phyloP scores from a whole-genome alignment of 2,329 filamentous ascomycete genomes.

The Emericellopsis cladophorae region DNA sequence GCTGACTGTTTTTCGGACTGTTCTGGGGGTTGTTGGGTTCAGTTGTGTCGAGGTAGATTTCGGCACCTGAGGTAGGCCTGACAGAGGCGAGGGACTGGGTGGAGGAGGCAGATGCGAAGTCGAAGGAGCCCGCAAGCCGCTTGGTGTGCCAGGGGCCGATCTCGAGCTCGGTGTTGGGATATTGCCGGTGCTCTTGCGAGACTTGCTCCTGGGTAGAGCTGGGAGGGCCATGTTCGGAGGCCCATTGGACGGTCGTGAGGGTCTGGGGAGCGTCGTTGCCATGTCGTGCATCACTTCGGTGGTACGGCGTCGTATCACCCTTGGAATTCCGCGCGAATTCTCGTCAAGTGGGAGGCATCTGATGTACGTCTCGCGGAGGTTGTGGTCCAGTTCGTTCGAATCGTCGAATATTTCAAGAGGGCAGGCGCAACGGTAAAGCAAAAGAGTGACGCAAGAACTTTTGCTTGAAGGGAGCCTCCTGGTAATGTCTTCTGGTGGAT shows the following conservation, averaged over 20 bases:
- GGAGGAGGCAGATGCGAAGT: conserved; percentile 36
- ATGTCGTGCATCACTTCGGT: neutral
- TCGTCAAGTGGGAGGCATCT: too few species aligned
- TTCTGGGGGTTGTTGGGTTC: conserved; percentile 37
- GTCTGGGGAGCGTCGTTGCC: conserved; percentile 49
- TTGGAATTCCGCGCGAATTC: too few species aligned
- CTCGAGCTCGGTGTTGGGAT: conserved; percentile 25
- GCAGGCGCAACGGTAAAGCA: too few species aligned
- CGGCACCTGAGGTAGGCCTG: conserved; percentile 42
- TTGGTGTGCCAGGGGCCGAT: conserved; percentile 34
- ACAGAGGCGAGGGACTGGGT: conserved; percentile 35
- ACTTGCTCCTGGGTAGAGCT: conserved; percentile 60
- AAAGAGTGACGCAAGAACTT: too few species aligned
- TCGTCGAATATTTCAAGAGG: too few species aligned
- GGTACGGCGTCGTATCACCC: too few species aligned
- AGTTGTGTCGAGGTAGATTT: conserved; percentile 25
- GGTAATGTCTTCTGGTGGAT: too few species aligned
- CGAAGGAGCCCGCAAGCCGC: conserved; percentile 47
- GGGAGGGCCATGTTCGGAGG: conserved; percentile 63
- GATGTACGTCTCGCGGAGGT: too few species aligned
- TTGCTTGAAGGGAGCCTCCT: too few species aligned
- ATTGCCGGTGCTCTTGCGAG: conserved; percentile 50
- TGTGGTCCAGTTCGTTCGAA: too few species aligned
- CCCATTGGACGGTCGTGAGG: conserved; percentile 53
- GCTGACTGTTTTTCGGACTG: conserved; percentile 77